Percentiles rank a stretch among this genome's conserved stretches.
These are phyloP conservation scores for Corylus americana DNA, from an alignment of 306 rosid species.

Conservation along the genomic window DNA sequence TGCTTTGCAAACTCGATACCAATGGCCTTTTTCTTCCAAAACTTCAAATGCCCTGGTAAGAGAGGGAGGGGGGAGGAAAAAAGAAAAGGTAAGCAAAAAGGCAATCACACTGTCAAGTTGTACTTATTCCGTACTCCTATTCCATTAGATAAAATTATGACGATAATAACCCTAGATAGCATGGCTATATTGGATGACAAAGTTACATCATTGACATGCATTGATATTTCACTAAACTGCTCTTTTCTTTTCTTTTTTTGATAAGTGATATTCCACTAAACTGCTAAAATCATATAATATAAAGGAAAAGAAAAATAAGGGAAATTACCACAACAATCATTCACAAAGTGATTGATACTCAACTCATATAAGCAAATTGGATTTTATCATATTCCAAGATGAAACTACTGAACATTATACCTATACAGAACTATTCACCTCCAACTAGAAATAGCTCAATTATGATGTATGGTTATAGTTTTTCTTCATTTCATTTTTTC, in stretches of 20 bases:
- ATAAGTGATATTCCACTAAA: background rate
- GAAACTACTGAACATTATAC: too few relatives aligned
- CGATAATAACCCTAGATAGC: background rate
- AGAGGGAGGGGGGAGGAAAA: background rate
- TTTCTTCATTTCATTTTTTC: too few relatives aligned
- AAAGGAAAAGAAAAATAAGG: background rate
- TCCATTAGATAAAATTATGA: background rate
- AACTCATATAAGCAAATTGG: too few relatives aligned
- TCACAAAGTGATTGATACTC: too few relatives aligned
- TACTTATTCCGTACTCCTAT: background rate
- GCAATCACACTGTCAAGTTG: slow-evolving; percentile 15
- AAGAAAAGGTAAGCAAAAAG: slow-evolving; percentile 13
- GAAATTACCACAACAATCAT: background rate
- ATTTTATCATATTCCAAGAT: too few relatives aligned
- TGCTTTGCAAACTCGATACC: slow-evolving; percentile 98
- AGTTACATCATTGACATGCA: background rate
- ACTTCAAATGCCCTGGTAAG: slow-evolving; percentile 82
- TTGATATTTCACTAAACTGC: background rate
- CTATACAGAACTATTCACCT: too few relatives aligned
- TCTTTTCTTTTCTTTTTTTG: too few relatives aligned
- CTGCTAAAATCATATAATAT: background rate
- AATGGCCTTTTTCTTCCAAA: slow-evolving; percentile 91
- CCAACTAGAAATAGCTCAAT: too few relatives aligned
- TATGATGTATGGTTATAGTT: too few relatives aligned
- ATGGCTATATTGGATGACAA: background rate